Evolutionary conservation across 1,284 basidiomycete species (phyloP), one percentile per base, ranked within the genome.

Genomic region (Mycocalia duriaeana): DNA sequence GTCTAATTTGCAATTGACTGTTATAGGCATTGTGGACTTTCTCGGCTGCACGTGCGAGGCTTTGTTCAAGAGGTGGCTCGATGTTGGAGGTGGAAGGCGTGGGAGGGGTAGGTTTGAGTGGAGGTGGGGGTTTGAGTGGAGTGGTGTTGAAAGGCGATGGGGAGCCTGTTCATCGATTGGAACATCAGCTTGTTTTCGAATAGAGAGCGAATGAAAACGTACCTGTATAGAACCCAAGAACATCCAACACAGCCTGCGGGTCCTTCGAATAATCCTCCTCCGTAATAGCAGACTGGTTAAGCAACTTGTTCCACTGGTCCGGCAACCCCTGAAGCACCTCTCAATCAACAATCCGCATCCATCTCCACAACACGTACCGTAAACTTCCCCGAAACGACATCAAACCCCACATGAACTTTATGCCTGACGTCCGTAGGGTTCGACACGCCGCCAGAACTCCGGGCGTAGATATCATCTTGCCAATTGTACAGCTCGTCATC

Each of bases 291-390:
- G 89, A 93, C 64, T 98, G 94, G 65, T 96, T 92, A 41, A 99
- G 71, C 5, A 99, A 78, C 65, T 97, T 91, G 65, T 99, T 96
- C 96, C 96, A 99, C 71, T 99, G 95, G 65, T 94, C 94, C 1
- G 96, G 96, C 47, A 99, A 76, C 3, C 96, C 96, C 89, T 92
- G 55, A 25, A 20, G 37, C n/a, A n/a, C n/a, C n/a, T n/a, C n/a
- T n/a, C n/a, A n/a, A n/a, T n/a, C n/a, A n/a, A n/a, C n/a, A n/a
- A 31, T 31, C 28, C 8, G 28, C 28, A 18, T 18, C 9, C 18
- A 38, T 11, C 9, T 8, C 8, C 37, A 52, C 52, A 47, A 44
- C 26, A 57, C 60, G 42, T 28, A 57, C 56, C 8, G 52, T 50
- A 41, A 60, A 60, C 31, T 34, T 16, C 31, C 31, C 31, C 19